phyloP scores from a whole-genome alignment of 257 asterid species.

The Primulina tabacum region DNA sequence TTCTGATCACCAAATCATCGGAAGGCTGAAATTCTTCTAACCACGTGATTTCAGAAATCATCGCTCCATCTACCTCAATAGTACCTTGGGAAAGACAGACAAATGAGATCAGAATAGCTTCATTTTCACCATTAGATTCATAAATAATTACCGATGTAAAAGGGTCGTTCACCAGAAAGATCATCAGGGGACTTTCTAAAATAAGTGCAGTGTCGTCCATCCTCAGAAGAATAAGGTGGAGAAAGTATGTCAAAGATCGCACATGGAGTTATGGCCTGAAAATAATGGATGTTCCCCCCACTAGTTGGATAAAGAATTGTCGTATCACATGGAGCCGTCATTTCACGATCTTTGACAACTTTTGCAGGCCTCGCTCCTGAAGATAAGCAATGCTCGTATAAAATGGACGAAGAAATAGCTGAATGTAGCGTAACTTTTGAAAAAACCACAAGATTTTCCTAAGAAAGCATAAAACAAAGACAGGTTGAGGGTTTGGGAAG shows the following conservation, averaged over 20 bases:
- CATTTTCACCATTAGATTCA: background rate
- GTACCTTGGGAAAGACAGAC: constrained; percentile 39
- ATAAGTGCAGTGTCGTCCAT: constrained; percentile 93
- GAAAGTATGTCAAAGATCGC: constrained; percentile 95
- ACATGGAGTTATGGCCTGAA: constrained; percentile 88
- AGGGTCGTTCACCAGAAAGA: constrained; percentile 62
- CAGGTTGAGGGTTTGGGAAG: constrained; percentile 5
- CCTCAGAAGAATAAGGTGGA: constrained; percentile 91
- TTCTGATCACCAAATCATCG: constrained; percentile 80
- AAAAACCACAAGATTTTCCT: background rate
- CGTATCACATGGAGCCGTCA: constrained; percentile 84
- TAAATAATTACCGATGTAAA: background rate
- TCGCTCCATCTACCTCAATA: constrained; percentile 71
- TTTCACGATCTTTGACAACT: constrained; percentile 66
- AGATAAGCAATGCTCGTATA: background rate
- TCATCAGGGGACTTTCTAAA: constrained; percentile 67
- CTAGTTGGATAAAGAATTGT: constrained; percentile 78
- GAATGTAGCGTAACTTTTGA: constrained; percentile 1
- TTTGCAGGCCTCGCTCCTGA: constrained; percentile 82
- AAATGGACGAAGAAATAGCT: constrained; percentile 2
- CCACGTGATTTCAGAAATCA: constrained; percentile 70
- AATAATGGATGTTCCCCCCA: constrained; percentile 95
- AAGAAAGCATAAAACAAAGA: background rate
- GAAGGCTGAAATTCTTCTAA: constrained; percentile 90
- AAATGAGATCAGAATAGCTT: constrained; percentile 3